Evolutionary conservation across 106 monocot species (phyloP).

Genomic region (Dactylorhiza incarnata): DNA sequence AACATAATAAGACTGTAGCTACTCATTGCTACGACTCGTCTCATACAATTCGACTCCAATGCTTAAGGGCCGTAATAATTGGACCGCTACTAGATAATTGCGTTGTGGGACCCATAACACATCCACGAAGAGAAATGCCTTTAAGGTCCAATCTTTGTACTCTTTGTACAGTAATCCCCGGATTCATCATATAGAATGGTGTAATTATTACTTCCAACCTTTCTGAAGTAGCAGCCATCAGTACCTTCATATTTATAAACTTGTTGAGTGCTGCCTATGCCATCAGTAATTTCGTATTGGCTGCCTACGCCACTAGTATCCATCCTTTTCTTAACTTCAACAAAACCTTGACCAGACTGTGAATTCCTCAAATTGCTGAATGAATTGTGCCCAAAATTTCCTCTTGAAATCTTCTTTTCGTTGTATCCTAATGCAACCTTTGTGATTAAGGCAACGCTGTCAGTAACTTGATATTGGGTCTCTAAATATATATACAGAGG

Average conservation of each 20-base stretch:
- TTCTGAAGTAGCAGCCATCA: conserved; percentile 91
- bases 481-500: conserved; percentile 51
- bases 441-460: conserved; percentile 25
- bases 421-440: conserved; percentile 57
- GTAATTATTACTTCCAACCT: conserved; percentile 80
- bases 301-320: conserved; percentile 37
- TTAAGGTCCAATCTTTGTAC: not conserved
- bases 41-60: too few relatives aligned
- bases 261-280: too few relatives aligned
- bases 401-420: conserved; percentile 46
- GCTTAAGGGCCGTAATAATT: too few relatives aligned
- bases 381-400: conserved; percentile 36
- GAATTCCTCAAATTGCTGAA: conserved; percentile 38
- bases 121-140: too few relatives aligned
- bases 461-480: conserved; percentile 23
- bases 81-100: too few relatives aligned
- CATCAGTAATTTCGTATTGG: conserved; percentile 54
- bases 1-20: too few relatives aligned
- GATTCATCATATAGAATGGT: conserved; percentile 61
- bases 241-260: too few relatives aligned
- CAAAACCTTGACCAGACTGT: conserved; percentile 47
- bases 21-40: too few relatives aligned
- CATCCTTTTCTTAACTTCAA: conserved; percentile 58
- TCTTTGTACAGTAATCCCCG: conserved; percentile 25
- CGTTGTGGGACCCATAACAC: too few relatives aligned